Percentiles rank a stretch among this genome's conserved stretches.
Evolutionary conservation across 2,329 filamentous ascomycete genomes (phyloP).

Genomic region (Mollisia scopiformis): DNA sequence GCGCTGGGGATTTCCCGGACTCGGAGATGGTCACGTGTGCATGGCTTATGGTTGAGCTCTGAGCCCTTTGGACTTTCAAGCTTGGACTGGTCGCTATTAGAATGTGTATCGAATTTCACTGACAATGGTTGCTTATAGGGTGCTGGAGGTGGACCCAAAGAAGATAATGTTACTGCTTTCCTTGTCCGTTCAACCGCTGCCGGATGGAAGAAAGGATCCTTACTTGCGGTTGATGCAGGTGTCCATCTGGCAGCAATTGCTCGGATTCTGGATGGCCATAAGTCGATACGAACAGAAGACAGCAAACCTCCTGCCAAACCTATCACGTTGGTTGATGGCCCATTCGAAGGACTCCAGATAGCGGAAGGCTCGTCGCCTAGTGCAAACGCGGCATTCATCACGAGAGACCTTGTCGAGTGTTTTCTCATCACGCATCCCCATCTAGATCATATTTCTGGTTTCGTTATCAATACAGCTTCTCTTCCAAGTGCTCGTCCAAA

Average conservation of each 20-base stretch:
- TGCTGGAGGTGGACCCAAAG: constrained; percentile 84
- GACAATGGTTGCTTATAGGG: constrained; percentile 59
- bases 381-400: constrained; percentile 81
- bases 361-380: constrained; percentile 66
- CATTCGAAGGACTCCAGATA: constrained; percentile 79
- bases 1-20: not conserved
- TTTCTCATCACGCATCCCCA: constrained; percentile 98
- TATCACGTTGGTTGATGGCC: constrained; percentile 64
- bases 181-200: constrained; percentile 81
- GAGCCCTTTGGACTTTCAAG: not conserved
- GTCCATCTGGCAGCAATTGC: constrained; percentile 85
- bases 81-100: not conserved
- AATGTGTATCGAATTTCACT: constrained; percentile 8
- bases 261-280: constrained; percentile 59
- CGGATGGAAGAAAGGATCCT: constrained; percentile 79
- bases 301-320: constrained; percentile 27
- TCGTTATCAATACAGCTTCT: constrained; percentile 91
- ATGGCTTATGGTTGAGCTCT: not conserved
- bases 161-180: constrained; percentile 88
- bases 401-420: constrained; percentile 78
- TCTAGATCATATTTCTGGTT: constrained; percentile 88
- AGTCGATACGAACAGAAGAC: constrained; percentile 14
- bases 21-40: not conserved
- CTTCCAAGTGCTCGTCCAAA: constrained; percentile 82
- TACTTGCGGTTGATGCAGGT: constrained; percentile 92